phyloP scores from a whole-genome alignment of 306 rosid genomes.

The Cucurbita ficifolia region DNA sequence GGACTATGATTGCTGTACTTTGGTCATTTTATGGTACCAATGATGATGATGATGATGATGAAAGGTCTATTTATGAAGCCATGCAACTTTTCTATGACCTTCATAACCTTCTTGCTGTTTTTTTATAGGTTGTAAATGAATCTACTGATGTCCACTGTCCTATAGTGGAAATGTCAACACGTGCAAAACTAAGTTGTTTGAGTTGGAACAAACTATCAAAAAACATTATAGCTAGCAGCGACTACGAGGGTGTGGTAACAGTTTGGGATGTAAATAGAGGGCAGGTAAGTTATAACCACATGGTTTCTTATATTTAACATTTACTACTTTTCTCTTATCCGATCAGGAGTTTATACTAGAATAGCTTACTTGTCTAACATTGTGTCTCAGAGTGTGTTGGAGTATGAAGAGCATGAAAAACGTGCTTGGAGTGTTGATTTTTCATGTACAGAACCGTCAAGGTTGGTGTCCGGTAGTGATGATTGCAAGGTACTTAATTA shows the following conservation, averaged over 20 bases:
- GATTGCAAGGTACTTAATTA: conserved; percentile 71
- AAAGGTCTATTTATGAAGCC: not conserved
- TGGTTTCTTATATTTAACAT: not conserved
- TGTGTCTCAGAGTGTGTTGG: conserved; percentile 71
- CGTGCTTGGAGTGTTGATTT: conserved; percentile 99
- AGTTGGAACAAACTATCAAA: conserved; percentile 90
- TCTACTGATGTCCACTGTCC: conserved; percentile 81
- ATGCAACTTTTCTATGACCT: conserved; percentile 4
- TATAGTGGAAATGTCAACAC: conserved; percentile 90
- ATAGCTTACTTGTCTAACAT: not conserved
- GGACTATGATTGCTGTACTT: not conserved
- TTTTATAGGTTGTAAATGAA: conserved; percentile 75
- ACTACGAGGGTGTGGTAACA: conserved; percentile 91
- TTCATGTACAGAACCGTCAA: conserved; percentile 84
- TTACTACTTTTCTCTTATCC: not conserved
- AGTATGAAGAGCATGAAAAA: conserved; percentile 96
- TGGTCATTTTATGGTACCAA: not conserved
- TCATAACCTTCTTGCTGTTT: conserved; percentile 9
- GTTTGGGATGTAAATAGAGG: conserved; percentile 94
- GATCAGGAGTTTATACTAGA: not conserved
- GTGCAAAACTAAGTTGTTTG: conserved; percentile 95
- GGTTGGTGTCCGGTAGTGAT: conserved; percentile 96
- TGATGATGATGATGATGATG: not conserved
- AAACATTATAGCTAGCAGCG: conserved; percentile 94
- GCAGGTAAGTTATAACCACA: conserved; percentile 40